Base-by-base conservation (phyloP, 2,329 filamentous ascomycete species). In the Ilyonectria destructans region DNA sequence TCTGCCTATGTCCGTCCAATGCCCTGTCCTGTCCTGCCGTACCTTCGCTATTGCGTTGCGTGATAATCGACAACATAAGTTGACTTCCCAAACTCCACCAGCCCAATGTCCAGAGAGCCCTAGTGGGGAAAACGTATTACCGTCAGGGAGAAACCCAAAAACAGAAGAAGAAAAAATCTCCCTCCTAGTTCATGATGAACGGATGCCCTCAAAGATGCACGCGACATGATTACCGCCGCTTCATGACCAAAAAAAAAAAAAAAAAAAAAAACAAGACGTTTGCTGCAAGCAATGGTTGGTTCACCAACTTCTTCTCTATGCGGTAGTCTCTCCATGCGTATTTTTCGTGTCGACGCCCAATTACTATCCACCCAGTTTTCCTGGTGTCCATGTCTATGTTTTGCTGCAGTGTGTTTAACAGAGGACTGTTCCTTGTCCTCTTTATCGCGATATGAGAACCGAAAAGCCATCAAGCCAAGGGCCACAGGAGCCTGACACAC, bases 381-480 rank as follows among this genome's bases (percentile, higher is more conserved):
- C 56, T 35, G 52, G 23, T 43, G n/a, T 46, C 48, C 19, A 58
- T 51, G 62, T 67, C 49, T 54, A 35, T 73, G 46, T 58, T 31
- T 29, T 65, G 55, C 19, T 67, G 65, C 26, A 58, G 33, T 60
- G 61, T 74, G 64, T 71, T 68, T 33, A 33, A 64, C 23, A 49
- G 21, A 31, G 45, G 29, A 62, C 71, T 56, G 23, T 51, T 62
- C 29, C 43, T 40, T 58, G n/a, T 59, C 52, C 35, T 49, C n/a
- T 65, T 77, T 67, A 82, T 74, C 78, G 76, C 59, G 79, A 82
- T 62, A 84, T 93, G 75, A 98, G 90, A 64, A 97, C 85, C 9
- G 93, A 92, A 79, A 98, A 94, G 4, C 93, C 93, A 79, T 97
- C 94, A 23, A 98, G 84, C 94, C 94, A 97, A 56, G 88, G 80